Evolutionary conservation across 192 early-diverging fungal genomes (phyloP).

Genomic region (Martensiomyces pterosporus): DNA sequence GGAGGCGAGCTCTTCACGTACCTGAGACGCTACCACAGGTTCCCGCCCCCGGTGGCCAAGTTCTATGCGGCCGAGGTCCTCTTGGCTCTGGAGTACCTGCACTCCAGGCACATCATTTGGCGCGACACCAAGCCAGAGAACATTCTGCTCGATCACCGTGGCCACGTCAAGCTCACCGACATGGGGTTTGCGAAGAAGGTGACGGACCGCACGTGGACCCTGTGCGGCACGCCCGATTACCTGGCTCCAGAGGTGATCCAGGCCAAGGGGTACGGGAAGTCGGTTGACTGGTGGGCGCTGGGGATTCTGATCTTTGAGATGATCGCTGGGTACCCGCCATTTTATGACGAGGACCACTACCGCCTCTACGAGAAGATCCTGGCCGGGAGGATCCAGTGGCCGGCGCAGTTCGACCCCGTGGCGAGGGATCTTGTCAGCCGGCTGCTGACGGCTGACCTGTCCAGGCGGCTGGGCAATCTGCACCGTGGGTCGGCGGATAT

Average conservation of each 20-base stretch:
- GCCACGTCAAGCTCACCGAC: slow-evolving; percentile 85
- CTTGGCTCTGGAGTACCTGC: slow-evolving; percentile 85
- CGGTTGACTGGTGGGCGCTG: slow-evolving; percentile 95
- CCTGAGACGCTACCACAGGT: slow-evolving; percentile 71
- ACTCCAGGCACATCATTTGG: slow-evolving; percentile 83
- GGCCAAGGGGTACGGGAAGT: slow-evolving; percentile 87
- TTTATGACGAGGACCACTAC: slow-evolving; percentile 93
- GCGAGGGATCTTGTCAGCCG: slow-evolving; percentile 84
- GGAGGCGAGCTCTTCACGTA: slow-evolving; percentile 90
- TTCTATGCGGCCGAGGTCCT: slow-evolving; percentile 90
- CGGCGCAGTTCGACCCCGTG: slow-evolving; percentile 74
- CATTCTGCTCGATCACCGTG: slow-evolving; percentile 65
- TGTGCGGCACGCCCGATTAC: slow-evolving; percentile 83
- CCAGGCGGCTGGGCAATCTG: slow-evolving; percentile 84
- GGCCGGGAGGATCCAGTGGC: slow-evolving; percentile 77
- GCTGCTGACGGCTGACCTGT: slow-evolving; percentile 74
- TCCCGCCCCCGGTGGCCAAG: slow-evolving; percentile 81
- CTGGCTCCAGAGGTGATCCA: slow-evolving; percentile 89
- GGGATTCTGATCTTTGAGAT: slow-evolving; percentile 94
- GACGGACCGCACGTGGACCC: slow-evolving; percentile 76
- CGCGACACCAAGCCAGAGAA: slow-evolving; percentile 92
- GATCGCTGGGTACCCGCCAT: slow-evolving; percentile 92
- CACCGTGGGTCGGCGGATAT: slow-evolving; percentile 83
- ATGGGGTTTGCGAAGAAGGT: slow-evolving; percentile 86
- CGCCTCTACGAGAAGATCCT: slow-evolving; percentile 93